Evolutionary conservation across 768 basidiomycete genomes (phyloP).

Genomic region (Suillus plorans): DNA sequence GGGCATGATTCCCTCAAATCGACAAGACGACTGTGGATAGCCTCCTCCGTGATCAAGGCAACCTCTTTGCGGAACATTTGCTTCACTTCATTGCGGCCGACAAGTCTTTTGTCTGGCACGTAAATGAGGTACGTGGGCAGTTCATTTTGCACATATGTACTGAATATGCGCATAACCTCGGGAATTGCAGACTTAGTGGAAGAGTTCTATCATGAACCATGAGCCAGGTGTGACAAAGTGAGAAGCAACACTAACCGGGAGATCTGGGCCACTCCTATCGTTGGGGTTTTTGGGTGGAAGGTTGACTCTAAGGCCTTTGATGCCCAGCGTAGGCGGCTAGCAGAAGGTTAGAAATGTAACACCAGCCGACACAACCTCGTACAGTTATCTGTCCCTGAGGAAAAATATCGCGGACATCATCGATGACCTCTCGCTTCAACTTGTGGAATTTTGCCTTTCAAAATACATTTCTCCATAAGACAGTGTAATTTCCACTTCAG

Average conservation of each 20-base stretch:
- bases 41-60: slow-evolving; percentile 24
- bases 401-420: slow-evolving; percentile 26
- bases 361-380: background rate
- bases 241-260: background rate
- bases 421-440: slow-evolving; percentile 27
- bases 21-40: slow-evolving; percentile 12
- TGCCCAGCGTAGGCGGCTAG: background rate
- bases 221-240: background rate
- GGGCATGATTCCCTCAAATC: slow-evolving; percentile 20
- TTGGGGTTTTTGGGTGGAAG: slow-evolving; percentile 5
- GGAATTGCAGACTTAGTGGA: slow-evolving; percentile 14
- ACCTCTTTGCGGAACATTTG: slow-evolving; percentile 29
- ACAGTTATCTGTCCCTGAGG: slow-evolving; percentile 31
- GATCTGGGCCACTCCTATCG: background rate
- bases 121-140: slow-evolving; percentile 28
- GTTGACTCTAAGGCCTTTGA: slow-evolving; percentile 1
- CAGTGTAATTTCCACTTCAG: no score
- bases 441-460: slow-evolving; percentile 29
- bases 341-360: background rate
- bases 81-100: slow-evolving; percentile 33
- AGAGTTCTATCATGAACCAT: slow-evolving; percentile 12
- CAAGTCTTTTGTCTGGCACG: slow-evolving; percentile 23
- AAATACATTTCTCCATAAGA: background rate
- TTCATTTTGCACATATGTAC: slow-evolving; percentile 28
- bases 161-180: slow-evolving; percentile 25